Conservation (phyloP, 495 filamentous ascomycete species). For the Hypoxylon lienhwacheense region DNA sequence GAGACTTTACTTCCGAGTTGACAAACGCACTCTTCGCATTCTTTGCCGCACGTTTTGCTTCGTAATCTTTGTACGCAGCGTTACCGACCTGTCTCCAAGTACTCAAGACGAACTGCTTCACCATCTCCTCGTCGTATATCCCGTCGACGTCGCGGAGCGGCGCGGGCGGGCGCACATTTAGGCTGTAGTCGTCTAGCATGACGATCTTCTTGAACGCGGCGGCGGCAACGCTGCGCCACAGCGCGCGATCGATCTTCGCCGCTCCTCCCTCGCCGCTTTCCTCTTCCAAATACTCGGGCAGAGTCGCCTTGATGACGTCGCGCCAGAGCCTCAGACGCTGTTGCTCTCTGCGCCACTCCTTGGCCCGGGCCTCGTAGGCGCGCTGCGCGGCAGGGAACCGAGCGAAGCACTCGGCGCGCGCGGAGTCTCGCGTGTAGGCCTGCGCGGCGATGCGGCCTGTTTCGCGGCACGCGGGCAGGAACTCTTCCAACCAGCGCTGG, state of each 20-base stretch:
- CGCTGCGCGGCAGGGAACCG: constrained; percentile 36
- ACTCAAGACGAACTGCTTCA: constrained; percentile 40
- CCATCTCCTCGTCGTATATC: constrained; percentile 41
- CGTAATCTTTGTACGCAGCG: constrained; percentile 32
- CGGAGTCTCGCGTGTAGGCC: constrained; percentile 31
- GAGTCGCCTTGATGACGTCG: constrained; percentile 39
- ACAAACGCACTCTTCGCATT: background rate
- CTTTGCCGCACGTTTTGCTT: constrained; percentile 29
- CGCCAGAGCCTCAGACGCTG: constrained; percentile 38
- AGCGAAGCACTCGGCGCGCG: constrained; percentile 42
- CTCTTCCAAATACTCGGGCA: too few relatives aligned
- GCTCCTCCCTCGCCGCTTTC: constrained; percentile 10
- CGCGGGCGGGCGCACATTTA: constrained; percentile 30
- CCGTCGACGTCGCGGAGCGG: constrained; percentile 39
- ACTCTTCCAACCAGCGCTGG: constrained; percentile 57
- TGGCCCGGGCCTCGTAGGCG: constrained; percentile 30
- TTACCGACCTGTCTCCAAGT: constrained; percentile 42
- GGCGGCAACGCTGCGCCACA: constrained; percentile 30
- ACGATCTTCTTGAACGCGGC: constrained; percentile 45
- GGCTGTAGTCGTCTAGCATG: constrained; percentile 38
- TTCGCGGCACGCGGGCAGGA: constrained; percentile 47
- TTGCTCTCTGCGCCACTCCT: constrained; percentile 36
- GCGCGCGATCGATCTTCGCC: background rate
- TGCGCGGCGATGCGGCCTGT: constrained; percentile 31
- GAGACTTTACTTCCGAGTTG: background rate